Evolutionary conservation across 2,329 filamentous ascomycete species (phyloP), one percentile per base, ranked within the genome.

Genomic region (Fusarium sterilihyphosum): DNA sequence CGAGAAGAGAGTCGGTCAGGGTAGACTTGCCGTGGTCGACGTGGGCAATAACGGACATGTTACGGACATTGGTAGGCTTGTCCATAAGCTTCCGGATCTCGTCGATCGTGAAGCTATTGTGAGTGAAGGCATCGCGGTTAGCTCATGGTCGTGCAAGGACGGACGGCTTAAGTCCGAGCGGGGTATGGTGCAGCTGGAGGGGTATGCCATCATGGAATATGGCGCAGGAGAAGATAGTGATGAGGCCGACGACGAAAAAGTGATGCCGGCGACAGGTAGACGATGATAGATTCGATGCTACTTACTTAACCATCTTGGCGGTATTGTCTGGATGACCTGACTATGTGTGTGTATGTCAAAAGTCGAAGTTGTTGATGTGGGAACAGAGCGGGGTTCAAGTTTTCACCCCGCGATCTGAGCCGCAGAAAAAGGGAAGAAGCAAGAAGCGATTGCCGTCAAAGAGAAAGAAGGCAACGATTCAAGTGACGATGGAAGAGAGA

Each of bases 31-130:
- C 96, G 92, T 99, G 96, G 88, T 99, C 96, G 92, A 99, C 95
- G 90, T 99, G 96, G 86, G 96, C 96, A 94, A 98, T 98, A 86
- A 99, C 96, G 89, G 95, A 98, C 96, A 98, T 98, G 92, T 98
- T 98, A 87, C 90, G 89, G 85, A 92, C 90, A 86, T 92, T 92
- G 84, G 85, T 88, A 80, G 93, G 92, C 88, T 92, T 92, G 91
- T 94, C 92, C 93, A 93, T 94, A 84, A 93, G 82, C 82, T 73
- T 80, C 86, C 92, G 92, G 86, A 95, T 93, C 91, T 94, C 95
- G 86, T 98, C 96, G 88, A 98, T 92, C 84, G 96, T 98, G 92
- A 98, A 98, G 92, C 95, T 98, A 84, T 85, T 74, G 63, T 63
- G 73, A 80, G 75, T 77, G 74, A 76, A 78, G 76, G 71, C 79